Evolutionary conservation across 192 early-diverging fungal species (phyloP), one percentile per base, ranked within the genome.

Genomic region (Gaertneriomyces sp.): DNA sequence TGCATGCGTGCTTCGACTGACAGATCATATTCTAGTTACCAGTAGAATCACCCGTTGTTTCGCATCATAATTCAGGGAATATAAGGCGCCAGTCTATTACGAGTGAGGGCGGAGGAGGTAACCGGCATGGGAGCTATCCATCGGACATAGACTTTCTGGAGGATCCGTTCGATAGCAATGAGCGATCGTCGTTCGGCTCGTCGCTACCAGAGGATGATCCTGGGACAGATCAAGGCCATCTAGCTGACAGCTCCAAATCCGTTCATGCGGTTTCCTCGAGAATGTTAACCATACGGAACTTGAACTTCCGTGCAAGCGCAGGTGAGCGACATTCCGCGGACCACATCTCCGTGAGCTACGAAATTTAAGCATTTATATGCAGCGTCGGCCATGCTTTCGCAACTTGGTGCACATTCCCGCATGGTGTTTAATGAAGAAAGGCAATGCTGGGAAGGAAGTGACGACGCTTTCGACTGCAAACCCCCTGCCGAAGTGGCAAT

Each of bases 101-200:
- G 25, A 33, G 25, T 33, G 25, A 33, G 25, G 25, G 25, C 25
- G 25, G 25, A 33, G 25, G 25, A 33, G 25, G 25, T 2, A 33
- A 33, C 25, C 25, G 25, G 25, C 14, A 33, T 54, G 53, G 43
- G 33, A 62, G 41, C 52, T 70, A 70, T 47, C 69, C 69, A 14
- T 70, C 69, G 6, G 55, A 70, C 61, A 70, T 70, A 33, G 69
- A 70, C 52, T 70, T 70, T 58, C 51, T 70, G 55, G 69, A 70
- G 10, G 69, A 70, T 44, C 54, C 50, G 1, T 64, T 59, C 17
- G 54, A 57, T 11, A 42, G 25, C 2, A 33, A 33, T 1, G 25
- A 33, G 25, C 25, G 25, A 33, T 33, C 25, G 25, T 33, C 25
- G 25, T 33, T 33, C 25, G 25, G 25, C 25, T 33, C 25, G 25